A percentile compares a stretch with the other conserved stretches of the same genome.
Evolutionary conservation across 169 alveolate genomes (phyloP).

Genomic region (Theileria sp.): DNA sequence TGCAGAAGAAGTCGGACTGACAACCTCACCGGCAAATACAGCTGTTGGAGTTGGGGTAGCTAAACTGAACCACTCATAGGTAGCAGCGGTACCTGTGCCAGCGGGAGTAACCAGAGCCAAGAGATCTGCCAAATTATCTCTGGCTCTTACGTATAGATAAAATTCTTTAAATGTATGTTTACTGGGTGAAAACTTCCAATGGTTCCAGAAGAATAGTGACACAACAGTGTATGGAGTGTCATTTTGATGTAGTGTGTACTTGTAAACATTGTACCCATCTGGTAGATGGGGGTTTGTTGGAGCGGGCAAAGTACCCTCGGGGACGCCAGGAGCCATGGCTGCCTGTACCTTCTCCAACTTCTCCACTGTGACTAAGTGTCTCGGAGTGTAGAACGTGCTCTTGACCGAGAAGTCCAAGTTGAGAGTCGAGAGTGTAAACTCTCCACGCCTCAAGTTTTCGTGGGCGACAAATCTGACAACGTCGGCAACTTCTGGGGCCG

Average conservation of each 20-base stretch:
- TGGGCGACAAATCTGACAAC: neutral
- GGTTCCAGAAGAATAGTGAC: neutral
- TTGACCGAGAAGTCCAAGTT: neutral
- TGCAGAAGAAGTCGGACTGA: neutral
- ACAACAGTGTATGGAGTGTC: neutral
- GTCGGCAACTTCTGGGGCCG: constrained; percentile 9
- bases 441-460: constrained; percentile 4
- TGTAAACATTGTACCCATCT: constrained; percentile 2
- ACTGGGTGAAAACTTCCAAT: neutral
- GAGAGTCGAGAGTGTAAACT: neutral
- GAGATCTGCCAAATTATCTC: neutral
- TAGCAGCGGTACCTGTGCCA: neutral
- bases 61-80: neutral
- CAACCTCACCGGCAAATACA: neutral
- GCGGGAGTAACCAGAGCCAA: neutral
- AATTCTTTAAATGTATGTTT: neutral
- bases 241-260: neutral
- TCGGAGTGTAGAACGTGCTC: neutral
- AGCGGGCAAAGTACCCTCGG: neutral
- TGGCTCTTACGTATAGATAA: neutral
- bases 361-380: constrained; percentile 1
- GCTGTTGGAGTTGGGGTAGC: neutral
- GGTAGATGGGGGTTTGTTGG: neutral
- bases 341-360: constrained; percentile 2
- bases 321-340: neutral